Percentiles rank a stretch among this genome's conserved stretches.
These are phyloP conservation scores for Pleurotus sapidus DNA, from an alignment of 768 basidiomycete genomes.

Conservation along the genomic window DNA sequence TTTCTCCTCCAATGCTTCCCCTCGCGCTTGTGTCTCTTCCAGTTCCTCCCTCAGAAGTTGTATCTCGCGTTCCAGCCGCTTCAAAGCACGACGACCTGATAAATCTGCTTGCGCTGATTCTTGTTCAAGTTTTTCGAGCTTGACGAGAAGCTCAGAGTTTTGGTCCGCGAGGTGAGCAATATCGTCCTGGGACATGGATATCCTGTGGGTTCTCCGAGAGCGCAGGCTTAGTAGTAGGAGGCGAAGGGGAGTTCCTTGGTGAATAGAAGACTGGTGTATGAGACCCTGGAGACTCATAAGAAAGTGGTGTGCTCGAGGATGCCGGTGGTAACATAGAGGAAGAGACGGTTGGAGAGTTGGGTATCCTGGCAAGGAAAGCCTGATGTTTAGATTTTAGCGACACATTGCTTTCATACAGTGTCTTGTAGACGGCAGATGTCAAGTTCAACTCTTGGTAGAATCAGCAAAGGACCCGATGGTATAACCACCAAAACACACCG, in stretches of 20 bases:
- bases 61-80: conserved; percentile 81
- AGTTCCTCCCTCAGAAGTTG: conserved; percentile 67
- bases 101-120: conserved; percentile 68
- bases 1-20: conserved; percentile 70
- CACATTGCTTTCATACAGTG: conserved; percentile 65
- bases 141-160: conserved; percentile 75
- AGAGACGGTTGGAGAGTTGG: conserved; percentile 33
- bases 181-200: conserved; percentile 67
- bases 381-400: conserved; percentile 71
- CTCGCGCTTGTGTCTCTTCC: conserved; percentile 68
- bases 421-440: conserved; percentile 68
- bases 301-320: conserved; percentile 34
- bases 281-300: conserved; percentile 11
- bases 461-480: background rate
- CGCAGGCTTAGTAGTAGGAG: conserved; percentile 20
- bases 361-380: conserved; percentile 63
- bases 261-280: conserved; percentile 13
- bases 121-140: conserved; percentile 71
- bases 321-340: conserved; percentile 16
- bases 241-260: conserved; percentile 20
- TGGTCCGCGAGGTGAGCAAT: conserved; percentile 75
- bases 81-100: conserved; percentile 64
- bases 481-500: conserved; percentile 44
- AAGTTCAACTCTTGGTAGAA: conserved; percentile 53
- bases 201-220: conserved; percentile 35